Base-by-base conservation (phyloP, 2,329 filamentous ascomycete species). In the Beauveria sp. region DNA sequence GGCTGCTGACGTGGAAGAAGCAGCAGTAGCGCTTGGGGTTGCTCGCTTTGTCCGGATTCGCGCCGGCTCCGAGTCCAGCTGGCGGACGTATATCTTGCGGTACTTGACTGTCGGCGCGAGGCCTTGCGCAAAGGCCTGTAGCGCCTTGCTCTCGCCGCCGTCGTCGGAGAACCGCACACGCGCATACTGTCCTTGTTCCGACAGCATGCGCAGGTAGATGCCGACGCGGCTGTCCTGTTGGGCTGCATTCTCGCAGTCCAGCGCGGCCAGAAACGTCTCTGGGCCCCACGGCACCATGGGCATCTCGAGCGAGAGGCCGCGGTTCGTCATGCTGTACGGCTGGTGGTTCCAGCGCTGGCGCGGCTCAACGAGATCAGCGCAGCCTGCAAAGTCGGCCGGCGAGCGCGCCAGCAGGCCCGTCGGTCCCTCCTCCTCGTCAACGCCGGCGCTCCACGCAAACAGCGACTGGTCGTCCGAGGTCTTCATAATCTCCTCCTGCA, bases 401-500 rank as follows among this genome's bases (percentile, higher is more conserved):
- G 53, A 44, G 14, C 26, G 3, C 20, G 55, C 55, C 41, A 56
- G 54, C 18, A 58, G 30, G 12, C 43, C 44, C 9, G n/a, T 47
- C 44, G 7, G 26, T 24, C 9, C 40, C n/a, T 14, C 7, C 12
- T 34, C 40, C 22, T 30, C 8, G 24, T 12, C 24, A 9, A 4
- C 10, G 9, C 22, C 20, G n/a, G 16, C 18, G 54, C 20, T 37
- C 68, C 68, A 70, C 10, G 66, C 65, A 37, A 69, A 67, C 10
- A 70, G 52, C 8, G 65, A 64, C 20, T 65, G 44, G 44, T 69
- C 68, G 44, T 66, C 59, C 6, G 40, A 59, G 9, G 53, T 46
- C 34, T 64, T 62, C 8, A 67, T 63, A 20, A 70, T 66, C 37
- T 67, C 66, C 56, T 69, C 68, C 53, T 69, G 68, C 16, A 69